Percentiles rank a stretch among this genome's conserved stretches.
Evolutionary conservation across 139 green algal genomes (phyloP).

Genomic region (Nannochloris sp.): DNA sequence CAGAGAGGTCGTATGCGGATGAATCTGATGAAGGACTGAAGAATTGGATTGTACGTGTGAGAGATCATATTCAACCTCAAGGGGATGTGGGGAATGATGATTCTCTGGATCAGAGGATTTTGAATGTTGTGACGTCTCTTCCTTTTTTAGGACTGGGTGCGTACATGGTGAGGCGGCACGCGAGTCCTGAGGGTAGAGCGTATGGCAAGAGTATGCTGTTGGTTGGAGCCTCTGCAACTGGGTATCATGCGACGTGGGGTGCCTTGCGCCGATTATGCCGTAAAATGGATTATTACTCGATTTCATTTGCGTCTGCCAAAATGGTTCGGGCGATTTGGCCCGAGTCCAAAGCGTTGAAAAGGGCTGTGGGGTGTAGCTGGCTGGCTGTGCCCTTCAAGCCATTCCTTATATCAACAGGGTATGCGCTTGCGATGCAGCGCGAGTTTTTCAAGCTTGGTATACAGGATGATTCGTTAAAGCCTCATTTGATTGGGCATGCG

Average conservation of each 20-base stretch:
- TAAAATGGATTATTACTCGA: conserved; percentile 64
- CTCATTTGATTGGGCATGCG: conserved; percentile 41
- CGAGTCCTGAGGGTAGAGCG: conserved; percentile 31
- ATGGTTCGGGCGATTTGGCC: conserved; percentile 42
- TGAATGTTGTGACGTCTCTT: conserved; percentile 54
- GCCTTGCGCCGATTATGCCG: conserved; percentile 30
- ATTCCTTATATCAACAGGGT: conserved; percentile 32
- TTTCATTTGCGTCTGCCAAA: conserved; percentile 20
- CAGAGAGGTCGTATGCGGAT: no score
- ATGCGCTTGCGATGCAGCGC: conserved; percentile 34
- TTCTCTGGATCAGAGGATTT: conserved; percentile 37
- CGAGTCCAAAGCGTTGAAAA: background rate
- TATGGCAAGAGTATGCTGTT: conserved; percentile 46
- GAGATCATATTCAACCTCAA: conserved; percentile 14
- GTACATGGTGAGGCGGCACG: conserved; percentile 36
- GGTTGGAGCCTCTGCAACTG: conserved; percentile 32
- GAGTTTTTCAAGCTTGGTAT: conserved; percentile 18
- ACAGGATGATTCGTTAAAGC: conserved; percentile 20
- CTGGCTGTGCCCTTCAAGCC: conserved; percentile 53
- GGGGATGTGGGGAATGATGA: conserved; percentile 30
- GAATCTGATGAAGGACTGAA: background rate
- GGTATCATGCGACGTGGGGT: conserved; percentile 48
- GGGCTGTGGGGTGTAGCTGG: conserved; percentile 28
- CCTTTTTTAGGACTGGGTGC: conserved; percentile 46
- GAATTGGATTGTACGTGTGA: conserved; percentile 5